phyloP scores from a whole-genome alignment of 805 yeast genomes.

The Cephaloascus fragrans region DNA sequence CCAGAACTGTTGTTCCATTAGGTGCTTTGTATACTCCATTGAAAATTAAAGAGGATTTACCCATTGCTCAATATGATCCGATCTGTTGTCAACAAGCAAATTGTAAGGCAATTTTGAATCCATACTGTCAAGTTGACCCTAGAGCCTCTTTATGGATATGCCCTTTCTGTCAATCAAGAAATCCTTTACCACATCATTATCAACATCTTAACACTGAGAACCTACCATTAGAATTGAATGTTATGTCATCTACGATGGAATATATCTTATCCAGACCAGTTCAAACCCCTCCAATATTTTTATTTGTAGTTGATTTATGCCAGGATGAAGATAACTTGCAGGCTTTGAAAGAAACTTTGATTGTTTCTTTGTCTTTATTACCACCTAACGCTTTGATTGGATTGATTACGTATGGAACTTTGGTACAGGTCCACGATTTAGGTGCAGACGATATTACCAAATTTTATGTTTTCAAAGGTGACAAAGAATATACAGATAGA shows the following conservation, averaged over 20 bases:
- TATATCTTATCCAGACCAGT: conserved; percentile 76
- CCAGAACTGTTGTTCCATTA: conserved; percentile 86
- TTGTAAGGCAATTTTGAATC: conserved; percentile 83
- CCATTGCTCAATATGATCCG: conserved; percentile 80
- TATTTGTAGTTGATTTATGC: conserved; percentile 81
- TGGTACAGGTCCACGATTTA: conserved; percentile 83
- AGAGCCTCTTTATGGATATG: conserved; percentile 77
- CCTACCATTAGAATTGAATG: conserved; percentile 72
- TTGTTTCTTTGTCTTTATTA: conserved; percentile 63
- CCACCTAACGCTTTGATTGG: conserved; percentile 91
- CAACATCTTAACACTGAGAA: conserved; percentile 65
- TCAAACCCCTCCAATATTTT: conserved; percentile 74
- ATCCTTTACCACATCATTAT: conserved; percentile 76
- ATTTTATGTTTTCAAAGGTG: conserved; percentile 81
- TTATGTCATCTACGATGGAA: conserved; percentile 69
- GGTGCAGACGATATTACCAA: conserved; percentile 55
- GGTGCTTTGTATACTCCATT: conserved; percentile 95
- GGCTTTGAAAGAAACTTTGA: conserved; percentile 73
- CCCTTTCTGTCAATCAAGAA: conserved; percentile 70
- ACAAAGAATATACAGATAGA: conserved; percentile 71
- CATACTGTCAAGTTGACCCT: conserved; percentile 73
- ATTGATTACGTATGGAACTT: conserved; percentile 80
- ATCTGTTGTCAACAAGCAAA: conserved; percentile 62
- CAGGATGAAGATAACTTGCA: conserved; percentile 82
- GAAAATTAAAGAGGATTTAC: conserved; percentile 64